Percentiles rank a stretch among this genome's conserved stretches.
Conservation (phyloP, 306 rosid genomes). For the Glycine soja region DNA sequence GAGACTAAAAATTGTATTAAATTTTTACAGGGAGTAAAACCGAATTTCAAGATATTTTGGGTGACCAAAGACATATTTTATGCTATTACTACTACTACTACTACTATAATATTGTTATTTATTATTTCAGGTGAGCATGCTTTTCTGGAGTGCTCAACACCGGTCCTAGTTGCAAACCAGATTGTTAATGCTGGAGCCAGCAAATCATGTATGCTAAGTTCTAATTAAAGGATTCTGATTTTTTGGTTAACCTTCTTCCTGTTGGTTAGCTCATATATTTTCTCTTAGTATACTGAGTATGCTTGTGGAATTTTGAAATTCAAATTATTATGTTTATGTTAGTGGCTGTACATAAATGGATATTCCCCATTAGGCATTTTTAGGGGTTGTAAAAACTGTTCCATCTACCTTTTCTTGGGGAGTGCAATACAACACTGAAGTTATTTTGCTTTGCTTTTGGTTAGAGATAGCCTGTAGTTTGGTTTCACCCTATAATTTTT, state of each 20-base stretch:
- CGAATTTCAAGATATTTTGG: not conserved
- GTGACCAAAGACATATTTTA: not conserved
- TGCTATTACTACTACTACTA: not conserved
- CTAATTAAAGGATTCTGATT: conserved; percentile 19
- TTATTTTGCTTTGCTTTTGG: conserved; percentile 15
- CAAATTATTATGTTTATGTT: not conserved
- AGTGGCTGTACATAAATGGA: not conserved
- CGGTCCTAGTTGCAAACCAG: conserved; percentile 75
- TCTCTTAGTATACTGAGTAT: not conserved
- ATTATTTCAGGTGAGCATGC: conserved; percentile 74
- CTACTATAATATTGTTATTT: not conserved
- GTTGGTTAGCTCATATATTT: conserved; percentile 23
- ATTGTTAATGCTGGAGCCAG: conserved; percentile 71
- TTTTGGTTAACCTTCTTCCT: not conserved
- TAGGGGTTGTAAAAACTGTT: not conserved
- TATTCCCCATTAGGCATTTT: not conserved
- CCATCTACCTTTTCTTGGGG: not conserved
- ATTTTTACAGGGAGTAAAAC: not conserved
- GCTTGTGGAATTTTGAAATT: conserved; percentile 30
- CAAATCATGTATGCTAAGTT: conserved; percentile 79
- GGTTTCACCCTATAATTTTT: not conserved
- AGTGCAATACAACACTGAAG: not conserved
- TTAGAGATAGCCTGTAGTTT: conserved; percentile 4
- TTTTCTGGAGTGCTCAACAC: conserved; percentile 73
- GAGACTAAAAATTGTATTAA: not conserved